Conservation (phyloP, 1,284 basidiomycete species). For the Spongispora temasekensis region DNA sequence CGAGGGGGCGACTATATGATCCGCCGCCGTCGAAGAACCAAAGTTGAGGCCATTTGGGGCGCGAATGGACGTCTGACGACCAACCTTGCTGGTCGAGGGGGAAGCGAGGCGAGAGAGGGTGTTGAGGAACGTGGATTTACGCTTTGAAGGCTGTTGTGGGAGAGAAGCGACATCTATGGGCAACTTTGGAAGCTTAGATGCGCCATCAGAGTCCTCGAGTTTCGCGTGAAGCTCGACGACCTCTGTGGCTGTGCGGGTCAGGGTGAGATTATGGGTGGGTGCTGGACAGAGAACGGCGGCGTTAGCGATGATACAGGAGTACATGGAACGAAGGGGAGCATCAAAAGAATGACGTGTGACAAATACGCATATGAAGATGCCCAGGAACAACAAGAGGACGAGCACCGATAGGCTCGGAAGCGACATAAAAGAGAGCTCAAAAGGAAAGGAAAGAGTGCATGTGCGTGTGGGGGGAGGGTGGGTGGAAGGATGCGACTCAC, state of each 20-base stretch:
- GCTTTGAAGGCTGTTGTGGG: conserved; percentile 58
- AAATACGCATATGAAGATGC: conserved; percentile 14
- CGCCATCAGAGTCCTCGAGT: conserved; percentile 57
- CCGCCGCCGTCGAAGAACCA: conserved; percentile 33
- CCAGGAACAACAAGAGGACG: conserved; percentile 18
- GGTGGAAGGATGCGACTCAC: conserved; percentile 43
- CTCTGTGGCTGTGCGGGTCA: conserved; percentile 75
- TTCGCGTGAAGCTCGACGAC: conserved; percentile 77
- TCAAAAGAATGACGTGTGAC: conserved; percentile 18
- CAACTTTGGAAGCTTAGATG: conserved; percentile 55
- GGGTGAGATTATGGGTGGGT: conserved; percentile 85
- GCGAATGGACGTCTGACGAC: conserved; percentile 41
- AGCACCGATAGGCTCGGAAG: conserved; percentile 32
- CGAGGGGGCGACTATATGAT: conserved; percentile 51
- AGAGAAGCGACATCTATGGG: conserved; percentile 58
- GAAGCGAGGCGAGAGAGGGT: conserved; percentile 79
- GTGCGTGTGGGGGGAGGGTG: conserved; percentile 25
- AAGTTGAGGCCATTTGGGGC: conserved; percentile 33
- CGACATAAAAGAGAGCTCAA: conserved; percentile 22
- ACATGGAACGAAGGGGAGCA: conserved; percentile 13
- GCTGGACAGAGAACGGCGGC: conserved; percentile 49
- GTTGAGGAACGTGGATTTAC: conserved; percentile 78
- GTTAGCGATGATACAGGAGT: conserved; percentile 28
- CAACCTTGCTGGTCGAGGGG: conserved; percentile 50
- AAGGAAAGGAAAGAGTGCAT: conserved; percentile 24